Percentiles rank a stretch among this genome's conserved stretches.
Conservation (phyloP, 1,139 yeast genomes). For the Blastobotrys ciferrii region DNA sequence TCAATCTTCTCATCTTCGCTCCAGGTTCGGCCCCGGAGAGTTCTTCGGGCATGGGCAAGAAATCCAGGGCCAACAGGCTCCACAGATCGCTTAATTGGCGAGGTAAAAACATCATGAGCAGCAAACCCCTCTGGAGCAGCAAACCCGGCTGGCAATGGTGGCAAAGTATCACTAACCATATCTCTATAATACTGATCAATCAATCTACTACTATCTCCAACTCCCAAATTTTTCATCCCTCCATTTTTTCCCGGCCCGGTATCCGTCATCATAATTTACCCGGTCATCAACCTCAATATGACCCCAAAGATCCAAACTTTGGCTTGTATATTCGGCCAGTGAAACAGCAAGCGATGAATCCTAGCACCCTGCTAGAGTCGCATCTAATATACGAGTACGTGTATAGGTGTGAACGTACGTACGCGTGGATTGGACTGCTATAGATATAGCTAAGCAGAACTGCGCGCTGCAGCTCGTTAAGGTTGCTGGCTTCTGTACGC, state of each 20-base stretch:
- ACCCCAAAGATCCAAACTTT: too few species aligned
- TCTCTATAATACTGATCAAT: neutral
- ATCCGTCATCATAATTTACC: neutral
- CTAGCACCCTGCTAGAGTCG: too few species aligned
- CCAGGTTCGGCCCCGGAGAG: constrained; percentile 97
- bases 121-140: constrained; percentile 34
- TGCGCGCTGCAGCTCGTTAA: too few species aligned
- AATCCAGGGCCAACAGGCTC: constrained; percentile 97
- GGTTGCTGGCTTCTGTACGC: too few species aligned
- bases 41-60: constrained; percentile 95
- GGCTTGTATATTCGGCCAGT: too few species aligned
- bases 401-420: too few species aligned
- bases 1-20: constrained; percentile 93
- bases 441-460: too few species aligned
- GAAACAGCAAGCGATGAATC: too few species aligned
- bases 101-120: constrained; percentile 44
- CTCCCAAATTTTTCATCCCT: constrained; percentile 2
- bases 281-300: neutral
- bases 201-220: neutral
- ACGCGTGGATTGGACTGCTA: too few species aligned
- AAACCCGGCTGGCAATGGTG: constrained; percentile 32
- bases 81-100: constrained; percentile 78
- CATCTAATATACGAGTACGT: too few species aligned
- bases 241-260: neutral
- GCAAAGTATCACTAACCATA: constrained; percentile 23